Evolutionary conservation across 2,329 filamentous ascomycete genomes (phyloP).

Genomic region (Colletotrichum tabaci): DNA sequence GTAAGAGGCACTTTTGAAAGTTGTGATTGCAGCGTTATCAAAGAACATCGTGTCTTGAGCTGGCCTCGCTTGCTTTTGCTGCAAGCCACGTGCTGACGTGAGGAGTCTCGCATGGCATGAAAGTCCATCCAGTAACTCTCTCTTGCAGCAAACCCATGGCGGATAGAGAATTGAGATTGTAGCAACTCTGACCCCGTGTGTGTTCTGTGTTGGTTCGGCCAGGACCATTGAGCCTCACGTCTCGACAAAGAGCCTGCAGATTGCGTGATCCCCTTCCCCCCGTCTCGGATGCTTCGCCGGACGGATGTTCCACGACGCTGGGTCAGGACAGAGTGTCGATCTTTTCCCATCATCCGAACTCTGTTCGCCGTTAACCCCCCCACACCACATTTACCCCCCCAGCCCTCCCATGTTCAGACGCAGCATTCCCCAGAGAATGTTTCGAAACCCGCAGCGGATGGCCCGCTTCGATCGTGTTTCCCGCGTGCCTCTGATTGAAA

Average conservation of each 20-base stretch:
- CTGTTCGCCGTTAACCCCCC: conserved; percentile 8
- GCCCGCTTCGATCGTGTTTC: not conserved
- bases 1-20: conserved; percentile 2
- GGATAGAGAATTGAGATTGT: no score
- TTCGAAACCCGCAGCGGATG: conserved; percentile 14
- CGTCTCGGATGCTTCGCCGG: conserved; percentile 20
- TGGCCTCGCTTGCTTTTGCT: not conserved
- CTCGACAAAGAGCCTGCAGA: not conserved
- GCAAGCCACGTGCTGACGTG: not conserved
- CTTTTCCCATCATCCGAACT: conserved; percentile 19
- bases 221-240: conserved; percentile 15
- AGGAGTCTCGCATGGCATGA: not conserved
- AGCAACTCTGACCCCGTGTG: not conserved
- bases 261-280: conserved; percentile 26
- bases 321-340: conserved; percentile 22
- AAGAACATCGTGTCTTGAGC: not conserved
- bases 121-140: not conserved
- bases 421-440: conserved; percentile 28
- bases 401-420: not conserved
- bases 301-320: not conserved
- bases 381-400: not conserved
- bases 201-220: not conserved
- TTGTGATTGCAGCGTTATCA: not conserved
- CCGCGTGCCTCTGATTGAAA: not conserved
- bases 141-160: no score